phyloP scores from a whole-genome alignment of 805 yeast genomes.

The Lipomyces starkeyi region DNA sequence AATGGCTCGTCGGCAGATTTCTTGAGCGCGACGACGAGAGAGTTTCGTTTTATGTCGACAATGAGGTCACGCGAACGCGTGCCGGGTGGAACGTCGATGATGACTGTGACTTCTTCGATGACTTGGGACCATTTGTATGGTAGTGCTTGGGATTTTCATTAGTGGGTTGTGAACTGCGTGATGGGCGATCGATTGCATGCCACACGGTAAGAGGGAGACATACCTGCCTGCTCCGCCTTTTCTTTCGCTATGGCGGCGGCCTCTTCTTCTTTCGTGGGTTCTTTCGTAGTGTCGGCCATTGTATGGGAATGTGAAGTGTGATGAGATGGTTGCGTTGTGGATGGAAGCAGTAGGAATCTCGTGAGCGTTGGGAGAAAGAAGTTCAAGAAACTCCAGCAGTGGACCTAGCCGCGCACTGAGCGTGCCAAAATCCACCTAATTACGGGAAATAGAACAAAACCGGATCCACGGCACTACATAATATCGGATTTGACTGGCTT shows the following conservation, averaged over 20 bases:
- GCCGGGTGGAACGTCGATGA: constrained; percentile 44
- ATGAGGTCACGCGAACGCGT: constrained; percentile 48
- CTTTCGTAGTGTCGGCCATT: constrained; percentile 10
- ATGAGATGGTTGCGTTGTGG: not conserved
- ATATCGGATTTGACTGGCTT: not conserved
- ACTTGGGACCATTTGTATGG: constrained; percentile 52
- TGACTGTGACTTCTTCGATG: constrained; percentile 51
- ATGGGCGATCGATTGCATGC: no score
- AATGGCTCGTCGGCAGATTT: constrained; percentile 31
- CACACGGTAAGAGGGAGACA: not conserved
- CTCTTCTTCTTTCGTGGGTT: constrained; percentile 32
- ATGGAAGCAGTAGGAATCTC: not conserved
- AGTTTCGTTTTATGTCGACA: constrained; percentile 41
- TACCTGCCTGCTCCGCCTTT: constrained; percentile 34
- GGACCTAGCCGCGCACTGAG: not conserved
- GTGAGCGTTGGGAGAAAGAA: not conserved
- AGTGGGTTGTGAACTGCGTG: not conserved
- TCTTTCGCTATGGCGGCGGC: constrained; percentile 36
- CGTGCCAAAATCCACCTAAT: no score
- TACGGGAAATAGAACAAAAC: no score
- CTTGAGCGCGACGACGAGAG: constrained; percentile 42
- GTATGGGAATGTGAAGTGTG: not conserved
- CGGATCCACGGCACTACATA: not conserved
- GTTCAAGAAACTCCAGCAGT: no score
- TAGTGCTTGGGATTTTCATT: constrained; percentile 30